Evolutionary conservation across 2,329 filamentous ascomycete genomes (phyloP).

Genomic region (Alternaria brassicae): DNA sequence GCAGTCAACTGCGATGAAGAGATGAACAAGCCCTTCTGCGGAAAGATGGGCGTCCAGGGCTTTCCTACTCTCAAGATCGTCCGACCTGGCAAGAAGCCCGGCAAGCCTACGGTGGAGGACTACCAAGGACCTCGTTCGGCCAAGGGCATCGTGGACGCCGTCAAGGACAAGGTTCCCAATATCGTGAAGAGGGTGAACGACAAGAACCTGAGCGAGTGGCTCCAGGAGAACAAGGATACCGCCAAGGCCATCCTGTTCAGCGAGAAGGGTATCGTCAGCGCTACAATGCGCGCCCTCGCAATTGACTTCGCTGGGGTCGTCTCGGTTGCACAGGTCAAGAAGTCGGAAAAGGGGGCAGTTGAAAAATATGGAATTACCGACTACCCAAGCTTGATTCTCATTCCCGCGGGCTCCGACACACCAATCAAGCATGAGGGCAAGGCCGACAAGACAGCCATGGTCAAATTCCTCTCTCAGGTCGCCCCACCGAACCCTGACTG

Average conservation of each 20-base stretch:
- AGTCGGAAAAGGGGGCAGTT: conserved; percentile 76
- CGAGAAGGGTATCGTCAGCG: conserved; percentile 87
- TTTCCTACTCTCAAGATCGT: conserved; percentile 97
- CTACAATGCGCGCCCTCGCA: conserved; percentile 81
- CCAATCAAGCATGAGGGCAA: conserved; percentile 79
- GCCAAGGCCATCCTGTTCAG: conserved; percentile 92
- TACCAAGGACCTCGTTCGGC: conserved; percentile 85
- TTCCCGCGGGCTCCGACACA: conserved; percentile 74
- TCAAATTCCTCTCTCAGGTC: conserved; percentile 81
- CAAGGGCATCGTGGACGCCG: conserved; percentile 85
- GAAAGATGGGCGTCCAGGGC: conserved; percentile 84
- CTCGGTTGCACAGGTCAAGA: conserved; percentile 79
- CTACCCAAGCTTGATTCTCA: conserved; percentile 80
- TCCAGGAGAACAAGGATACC: conserved; percentile 69
- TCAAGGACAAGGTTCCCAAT: conserved; percentile 89
- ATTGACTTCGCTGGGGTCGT: conserved; percentile 89
- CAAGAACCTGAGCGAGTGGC: conserved; percentile 77
- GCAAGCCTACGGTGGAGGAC: conserved; percentile 84
- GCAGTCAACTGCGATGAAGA: conserved; percentile 96
- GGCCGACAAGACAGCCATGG: conserved; percentile 81
- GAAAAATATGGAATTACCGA: conserved; percentile 77
- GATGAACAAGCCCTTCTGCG: conserved; percentile 86
- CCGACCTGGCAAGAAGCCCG: conserved; percentile 79
- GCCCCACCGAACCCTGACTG: conserved; percentile 82
- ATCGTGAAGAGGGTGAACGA: conserved; percentile 83